phyloP scores from a whole-genome alignment of 345 rosid genomes.

The Acer saccharum region DNA sequence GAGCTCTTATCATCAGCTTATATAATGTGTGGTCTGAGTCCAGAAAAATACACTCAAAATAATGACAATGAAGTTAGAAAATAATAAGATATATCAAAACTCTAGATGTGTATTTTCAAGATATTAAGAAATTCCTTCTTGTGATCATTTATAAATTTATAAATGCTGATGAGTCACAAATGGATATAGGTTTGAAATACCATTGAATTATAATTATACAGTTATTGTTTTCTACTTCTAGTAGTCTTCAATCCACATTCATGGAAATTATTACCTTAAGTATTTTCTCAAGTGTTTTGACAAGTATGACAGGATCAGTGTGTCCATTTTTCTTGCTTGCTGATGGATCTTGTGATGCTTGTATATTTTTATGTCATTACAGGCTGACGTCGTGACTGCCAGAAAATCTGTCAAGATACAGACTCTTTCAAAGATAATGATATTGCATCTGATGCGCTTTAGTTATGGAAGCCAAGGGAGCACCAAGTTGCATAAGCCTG shows the following conservation, averaged over 20 bases:
- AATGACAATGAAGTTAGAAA: not conserved
- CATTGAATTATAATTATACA: not conserved
- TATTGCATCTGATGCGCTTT: slow-evolving; percentile 93
- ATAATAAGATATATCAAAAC: not conserved
- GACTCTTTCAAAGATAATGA: slow-evolving; percentile 82
- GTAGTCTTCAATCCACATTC: not conserved
- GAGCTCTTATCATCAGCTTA: not conserved
- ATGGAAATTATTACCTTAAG: not conserved
- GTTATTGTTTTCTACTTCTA: not conserved
- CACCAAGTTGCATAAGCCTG: slow-evolving; percentile 82
- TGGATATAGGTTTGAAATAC: not conserved
- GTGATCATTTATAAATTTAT: not conserved
- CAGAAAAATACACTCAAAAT: not conserved
- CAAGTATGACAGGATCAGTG: not conserved
- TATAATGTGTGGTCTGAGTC: not conserved
- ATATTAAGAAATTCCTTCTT: not conserved
- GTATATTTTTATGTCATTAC: slow-evolving; percentile 21
- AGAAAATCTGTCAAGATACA: slow-evolving; percentile 80
- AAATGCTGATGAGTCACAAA: not conserved
- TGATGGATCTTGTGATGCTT: not conserved
- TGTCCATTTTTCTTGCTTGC: not conserved
- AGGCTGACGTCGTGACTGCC: slow-evolving; percentile 86
- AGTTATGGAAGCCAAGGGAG: slow-evolving; percentile 92
- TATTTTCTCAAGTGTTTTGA: not conserved
- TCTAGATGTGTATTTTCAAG: not conserved